Percentiles rank a stretch among this genome's conserved stretches.
These are phyloP conservation scores for Dentipellis sp. DNA, from an alignment of 768 basidiomycete species.

Conservation along the genomic window DNA sequence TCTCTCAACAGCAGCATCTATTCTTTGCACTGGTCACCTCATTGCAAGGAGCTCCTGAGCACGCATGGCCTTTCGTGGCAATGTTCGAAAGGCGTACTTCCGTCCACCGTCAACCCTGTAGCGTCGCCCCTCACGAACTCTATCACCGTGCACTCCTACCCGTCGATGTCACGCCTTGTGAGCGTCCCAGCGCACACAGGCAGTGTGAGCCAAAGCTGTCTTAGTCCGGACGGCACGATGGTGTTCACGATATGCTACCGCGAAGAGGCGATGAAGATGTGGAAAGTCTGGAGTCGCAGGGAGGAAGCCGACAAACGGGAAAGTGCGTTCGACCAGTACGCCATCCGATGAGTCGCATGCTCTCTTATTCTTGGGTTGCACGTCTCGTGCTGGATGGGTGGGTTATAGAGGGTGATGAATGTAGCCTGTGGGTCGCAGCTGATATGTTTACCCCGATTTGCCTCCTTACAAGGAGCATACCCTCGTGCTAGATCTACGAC, in stretches of 20 bases:
- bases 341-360: slow-evolving; percentile 6
- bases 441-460: neutral
- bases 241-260: slow-evolving; percentile 55
- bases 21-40: slow-evolving; percentile 51
- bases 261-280: slow-evolving; percentile 67
- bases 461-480: neutral
- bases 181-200: slow-evolving; percentile 48
- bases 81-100: slow-evolving; percentile 6
- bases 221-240: slow-evolving; percentile 53
- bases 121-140: slow-evolving; percentile 27
- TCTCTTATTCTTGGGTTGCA: neutral
- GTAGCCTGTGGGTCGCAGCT: neutral
- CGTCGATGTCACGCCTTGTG: slow-evolving; percentile 39
- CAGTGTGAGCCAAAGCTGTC: slow-evolving; percentile 49
- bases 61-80: slow-evolving; percentile 48
- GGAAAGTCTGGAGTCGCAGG: slow-evolving; percentile 47
- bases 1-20: slow-evolving; percentile 42
- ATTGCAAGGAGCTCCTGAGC: slow-evolving; percentile 47
- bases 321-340: slow-evolving; percentile 13
- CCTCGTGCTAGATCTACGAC: neutral
- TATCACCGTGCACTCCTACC: slow-evolving; percentile 45
- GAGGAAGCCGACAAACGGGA: slow-evolving; percentile 8
- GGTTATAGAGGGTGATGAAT: neutral
- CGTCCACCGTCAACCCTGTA: slow-evolving; percentile 6
- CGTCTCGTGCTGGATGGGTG: neutral